These are phyloP conservation scores for Mytilinidion resinicola DNA, from an alignment of 495 filamentous ascomycete species.

Conservation along the genomic window DNA sequence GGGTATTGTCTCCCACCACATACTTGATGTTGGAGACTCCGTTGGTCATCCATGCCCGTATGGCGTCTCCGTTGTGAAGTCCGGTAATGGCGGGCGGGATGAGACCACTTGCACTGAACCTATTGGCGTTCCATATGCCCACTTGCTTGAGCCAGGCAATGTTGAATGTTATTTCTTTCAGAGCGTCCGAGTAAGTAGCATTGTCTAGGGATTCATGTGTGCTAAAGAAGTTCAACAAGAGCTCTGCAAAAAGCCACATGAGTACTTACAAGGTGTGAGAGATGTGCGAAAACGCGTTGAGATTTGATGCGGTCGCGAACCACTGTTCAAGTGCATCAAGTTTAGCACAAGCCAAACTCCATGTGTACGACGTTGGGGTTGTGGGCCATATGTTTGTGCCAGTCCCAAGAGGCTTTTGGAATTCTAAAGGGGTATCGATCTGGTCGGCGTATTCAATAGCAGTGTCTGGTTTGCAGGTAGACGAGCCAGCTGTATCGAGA, in stretches of 20 bases:
- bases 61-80: slow-evolving; percentile 57
- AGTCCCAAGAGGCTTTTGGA: slow-evolving; percentile 50
- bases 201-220: slow-evolving; percentile 56
- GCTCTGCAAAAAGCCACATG: background rate
- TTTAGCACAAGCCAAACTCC: slow-evolving; percentile 43
- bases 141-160: slow-evolving; percentile 50
- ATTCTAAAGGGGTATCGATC: slow-evolving; percentile 51
- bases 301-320: slow-evolving; percentile 44
- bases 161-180: slow-evolving; percentile 56
- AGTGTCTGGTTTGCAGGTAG: slow-evolving; percentile 28
- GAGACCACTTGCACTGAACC: slow-evolving; percentile 49
- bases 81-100: slow-evolving; percentile 61
- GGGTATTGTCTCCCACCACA: slow-evolving; percentile 60
- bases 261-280: slow-evolving; percentile 51
- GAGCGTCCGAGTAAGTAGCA: slow-evolving; percentile 52
- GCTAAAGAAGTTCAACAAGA: slow-evolving; percentile 10
- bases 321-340: slow-evolving; percentile 47
- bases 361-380: slow-evolving; percentile 42
- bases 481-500: slow-evolving; percentile 12
- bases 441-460: slow-evolving; percentile 38
- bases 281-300: slow-evolving; percentile 48
- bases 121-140: slow-evolving; percentile 39
- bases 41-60: slow-evolving; percentile 53
- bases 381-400: slow-evolving; percentile 51
- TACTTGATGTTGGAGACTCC: slow-evolving; percentile 43